Percentiles rank a stretch among this genome's conserved stretches.
phyloP scores from a whole-genome alignment of 192 early-diverging fungal species.

The Lobosporangium transversale region DNA sequence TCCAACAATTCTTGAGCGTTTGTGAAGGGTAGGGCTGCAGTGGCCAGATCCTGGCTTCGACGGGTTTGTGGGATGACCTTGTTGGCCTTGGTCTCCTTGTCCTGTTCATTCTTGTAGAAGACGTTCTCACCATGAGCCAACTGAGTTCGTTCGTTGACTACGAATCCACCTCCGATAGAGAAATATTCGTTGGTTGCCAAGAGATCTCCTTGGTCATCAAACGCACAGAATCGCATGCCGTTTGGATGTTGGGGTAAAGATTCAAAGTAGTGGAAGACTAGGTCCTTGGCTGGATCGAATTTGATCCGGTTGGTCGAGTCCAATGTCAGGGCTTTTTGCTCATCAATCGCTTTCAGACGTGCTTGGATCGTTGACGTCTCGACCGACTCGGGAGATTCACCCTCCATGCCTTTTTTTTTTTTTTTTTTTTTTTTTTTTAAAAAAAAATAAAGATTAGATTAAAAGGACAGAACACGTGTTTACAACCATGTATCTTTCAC shows the following conservation, averaged over 20 bases:
- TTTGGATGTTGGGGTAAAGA: constrained; percentile 94
- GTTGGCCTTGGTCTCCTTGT: constrained; percentile 50
- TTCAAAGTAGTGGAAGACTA: constrained; percentile 90
- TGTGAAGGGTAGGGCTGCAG: constrained; percentile 85
- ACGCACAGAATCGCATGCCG: constrained; percentile 94
- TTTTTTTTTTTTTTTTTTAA: background rate
- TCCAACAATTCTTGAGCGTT: constrained; percentile 81
- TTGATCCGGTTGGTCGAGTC: constrained; percentile 79
- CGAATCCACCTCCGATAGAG: constrained; percentile 96
- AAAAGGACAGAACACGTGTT: too few species aligned
- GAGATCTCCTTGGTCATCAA: constrained; percentile 81
- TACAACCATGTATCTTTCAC: too few species aligned
- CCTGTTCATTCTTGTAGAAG: constrained; percentile 58
- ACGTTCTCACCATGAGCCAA: constrained; percentile 72
- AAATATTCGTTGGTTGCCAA: constrained; percentile 94
- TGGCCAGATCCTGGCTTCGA: constrained; percentile 75
- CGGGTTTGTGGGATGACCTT: constrained; percentile 58
- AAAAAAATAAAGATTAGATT: too few species aligned
- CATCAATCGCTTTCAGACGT: constrained; percentile 80
- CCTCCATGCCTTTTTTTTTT: constrained; percentile 75
- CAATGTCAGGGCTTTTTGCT: constrained; percentile 74
- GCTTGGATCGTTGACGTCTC: constrained; percentile 83
- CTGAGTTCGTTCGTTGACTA: constrained; percentile 90
- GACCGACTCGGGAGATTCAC: constrained; percentile 85
- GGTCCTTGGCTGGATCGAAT: constrained; percentile 85